A percentile compares a stretch with the other conserved stretches of the same genome.
phyloP scores from a whole-genome alignment of 768 basidiomycete genomes.

The Pulveroboletus sp. region DNA sequence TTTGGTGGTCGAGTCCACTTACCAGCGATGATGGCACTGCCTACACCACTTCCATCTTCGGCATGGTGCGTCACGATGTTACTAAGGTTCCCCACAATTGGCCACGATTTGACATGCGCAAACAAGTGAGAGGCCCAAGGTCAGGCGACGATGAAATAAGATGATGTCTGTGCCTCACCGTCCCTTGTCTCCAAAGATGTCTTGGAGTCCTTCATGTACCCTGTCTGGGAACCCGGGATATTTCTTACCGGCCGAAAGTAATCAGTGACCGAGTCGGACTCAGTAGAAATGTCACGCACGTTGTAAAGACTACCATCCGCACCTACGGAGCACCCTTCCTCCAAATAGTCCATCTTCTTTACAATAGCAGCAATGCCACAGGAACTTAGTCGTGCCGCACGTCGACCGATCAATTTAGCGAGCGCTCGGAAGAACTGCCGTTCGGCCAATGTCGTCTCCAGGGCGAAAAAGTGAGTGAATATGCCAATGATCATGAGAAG shows the following conservation, averaged over 20 bases:
- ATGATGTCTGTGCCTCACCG: conserved; percentile 48
- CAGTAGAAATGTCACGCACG: conserved; percentile 41
- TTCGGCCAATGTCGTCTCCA: conserved; percentile 95
- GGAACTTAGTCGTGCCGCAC: conserved; percentile 87
- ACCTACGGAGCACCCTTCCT: conserved; percentile 85
- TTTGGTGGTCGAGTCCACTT: conserved; percentile 17
- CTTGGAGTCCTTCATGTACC: conserved; percentile 88
- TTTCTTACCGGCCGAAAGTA: conserved; percentile 56
- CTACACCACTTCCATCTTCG: conserved; percentile 77
- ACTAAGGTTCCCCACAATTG: conserved; percentile 36
- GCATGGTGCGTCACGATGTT: conserved; percentile 36
- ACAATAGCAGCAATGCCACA: conserved; percentile 98
- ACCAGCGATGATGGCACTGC: conserved; percentile 94
- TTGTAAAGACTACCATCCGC: conserved; percentile 97
- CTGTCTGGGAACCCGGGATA: conserved; percentile 94
- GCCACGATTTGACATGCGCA: conserved; percentile 67
- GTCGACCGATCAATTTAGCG: conserved; percentile 82
- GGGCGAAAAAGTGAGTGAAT: conserved; percentile 94
- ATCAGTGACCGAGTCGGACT: conserved; percentile 1
- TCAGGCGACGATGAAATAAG: neutral
- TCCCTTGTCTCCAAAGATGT: conserved; percentile 96
- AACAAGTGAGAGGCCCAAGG: conserved; percentile 13
- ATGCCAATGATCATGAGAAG: conserved; percentile 96
- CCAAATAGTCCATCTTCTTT: conserved; percentile 89
- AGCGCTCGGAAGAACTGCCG: conserved; percentile 96